Evolutionary conservation across 1,284 basidiomycete species (phyloP), one percentile per base, ranked within the genome.

Genomic region (Cutaneotrichosporon mucoides): DNA sequence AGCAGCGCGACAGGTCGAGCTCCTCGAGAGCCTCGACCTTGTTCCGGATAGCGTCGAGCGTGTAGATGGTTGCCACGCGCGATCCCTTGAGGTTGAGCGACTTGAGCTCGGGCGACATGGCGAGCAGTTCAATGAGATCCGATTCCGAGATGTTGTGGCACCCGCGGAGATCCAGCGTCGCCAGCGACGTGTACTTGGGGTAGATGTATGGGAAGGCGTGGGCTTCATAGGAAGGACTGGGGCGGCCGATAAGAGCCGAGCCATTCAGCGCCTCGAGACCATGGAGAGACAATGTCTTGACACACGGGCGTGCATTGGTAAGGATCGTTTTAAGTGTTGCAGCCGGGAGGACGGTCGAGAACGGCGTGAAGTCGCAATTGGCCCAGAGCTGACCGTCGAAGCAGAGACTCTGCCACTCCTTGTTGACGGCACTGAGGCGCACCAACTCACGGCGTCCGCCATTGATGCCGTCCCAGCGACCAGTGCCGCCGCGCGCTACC

Each of bases 371-470:
- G 70, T 88, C 82, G 42, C 90, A 76, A 52, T 82, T 67, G 35
- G 80, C 72, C 92, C 93, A 96, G 13, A 95, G 82, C 72, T 92
- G 88, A 7, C 92, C 92, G 72, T 96, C 93, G 64, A 88, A 86
- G 48, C 88, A 86, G 37, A 94, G 84, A 6, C 79, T 73, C 55
- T 84, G 85, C 92, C 92, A 97, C 4, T 81, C 72, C 71, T 84
- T 88, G 79, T 85, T 77, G 75, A 94, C 92, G 79, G 88, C 82
- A 72, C 86, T 86, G 55, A 93, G 70, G 74, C 84, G 88, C 68
- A 93, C 82, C 37, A 95, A 80, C 73, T 94, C 91, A 64, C 86
- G 79, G 56, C 88, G 75, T 1, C 86, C 91, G 62, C 82, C 85
- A 51, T 86, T 83, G 62, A 82, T 82, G 7, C 90, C 90, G 36